Evolutionary conservation across 2,329 filamentous ascomycete genomes (phyloP), one percentile per base, ranked within the genome.

Genomic region (Zymoseptoria ardabiliae): DNA sequence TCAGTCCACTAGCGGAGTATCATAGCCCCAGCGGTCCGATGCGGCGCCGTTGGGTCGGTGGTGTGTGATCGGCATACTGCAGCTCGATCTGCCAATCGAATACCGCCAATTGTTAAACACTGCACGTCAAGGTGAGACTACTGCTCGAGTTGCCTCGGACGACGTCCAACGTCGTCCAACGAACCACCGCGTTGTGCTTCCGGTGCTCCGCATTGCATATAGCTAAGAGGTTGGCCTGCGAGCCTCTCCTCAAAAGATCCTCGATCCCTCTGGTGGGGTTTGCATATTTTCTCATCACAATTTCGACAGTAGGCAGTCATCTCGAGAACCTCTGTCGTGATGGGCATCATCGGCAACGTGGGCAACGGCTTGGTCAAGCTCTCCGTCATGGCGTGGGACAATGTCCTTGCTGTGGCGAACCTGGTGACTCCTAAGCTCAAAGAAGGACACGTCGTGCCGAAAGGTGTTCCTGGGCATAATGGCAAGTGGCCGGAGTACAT

Each of bases 331-430:
- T 13, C 19, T 49, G 54, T 21, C 50, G 61, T n/a, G 25, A 68
- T 68, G 66, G 63, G 65, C 30, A 56, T 67, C 22, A 23, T 67
- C 35, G 59, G 57, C 25, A 68, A 68, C 52, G 50, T 68, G 53
- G 62, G 55, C n/a, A 59, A 61, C 22, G 58, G 65, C 13, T 68
- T 76, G 56, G 67, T 74, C 60, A 70, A 74, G 62, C 59, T 74
- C 22, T 70, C 71, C 30, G 71, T 76, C 55, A 69, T 76, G 50
- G 62, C 66, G 50, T 76, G 74, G 73, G 74, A 77, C 64, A 74
- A 75, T 57, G 65, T 64, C 50, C 67, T 76, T 53, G 73, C 74
- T 57, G 57, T 75, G 53, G 67, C 74, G 28, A 76, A 77, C 59
- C 63, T 74, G 30, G 35, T 76, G 25, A 71, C 71, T 30, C 73